A percentile compares a stretch with the other conserved stretches of the same genome.
phyloP scores from a whole-genome alignment of 352 stramenopile genomes.

The Phytophthora boehmeriae region DNA sequence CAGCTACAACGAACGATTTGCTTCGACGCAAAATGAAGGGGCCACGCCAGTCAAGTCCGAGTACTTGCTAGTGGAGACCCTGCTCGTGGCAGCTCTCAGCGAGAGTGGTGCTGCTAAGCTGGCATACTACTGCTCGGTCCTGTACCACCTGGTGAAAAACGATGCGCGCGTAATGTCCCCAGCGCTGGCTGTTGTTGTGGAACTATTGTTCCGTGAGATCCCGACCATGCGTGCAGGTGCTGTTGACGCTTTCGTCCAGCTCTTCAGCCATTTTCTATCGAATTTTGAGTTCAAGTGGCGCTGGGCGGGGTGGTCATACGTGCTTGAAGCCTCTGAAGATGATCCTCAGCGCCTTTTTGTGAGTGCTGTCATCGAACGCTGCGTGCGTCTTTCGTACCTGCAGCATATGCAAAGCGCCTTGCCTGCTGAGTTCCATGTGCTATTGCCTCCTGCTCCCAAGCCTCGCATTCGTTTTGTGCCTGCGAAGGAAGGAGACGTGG shows the following conservation, averaged over 20 bases:
- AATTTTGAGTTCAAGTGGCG: conserved; percentile 91
- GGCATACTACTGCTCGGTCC: conserved; percentile 70
- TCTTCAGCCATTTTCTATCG: conserved; percentile 87
- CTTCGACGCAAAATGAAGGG: conserved; percentile 32
- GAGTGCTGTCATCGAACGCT: conserved; percentile 83
- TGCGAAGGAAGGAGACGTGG: conserved; percentile 26
- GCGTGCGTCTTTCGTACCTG: conserved; percentile 83
- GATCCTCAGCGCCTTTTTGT: conserved; percentile 86
- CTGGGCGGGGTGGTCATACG: conserved; percentile 78
- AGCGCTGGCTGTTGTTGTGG: conserved; percentile 80
- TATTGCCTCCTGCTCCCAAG: conserved; percentile 75
- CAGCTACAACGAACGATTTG: conserved; percentile 69
- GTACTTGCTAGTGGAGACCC: conserved; percentile 77
- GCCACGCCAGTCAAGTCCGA: conserved; percentile 63
- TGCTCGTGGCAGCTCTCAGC: conserved; percentile 65
- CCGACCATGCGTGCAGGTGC: conserved; percentile 68
- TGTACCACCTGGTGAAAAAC: conserved; percentile 82
- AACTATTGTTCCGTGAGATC: conserved; percentile 86
- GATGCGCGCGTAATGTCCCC: conserved; percentile 69
- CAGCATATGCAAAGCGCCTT: conserved; percentile 85
- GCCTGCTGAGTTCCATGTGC: conserved; percentile 74
- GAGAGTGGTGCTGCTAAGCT: conserved; percentile 54
- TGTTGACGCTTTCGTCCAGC: conserved; percentile 69
- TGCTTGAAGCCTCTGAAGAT: conserved; percentile 80
- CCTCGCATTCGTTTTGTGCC: conserved; percentile 68